Evolutionary conservation across 805 yeast genomes (phyloP), one percentile per base, ranked within the genome.

Genomic region (Babjeviella inositovora): DNA sequence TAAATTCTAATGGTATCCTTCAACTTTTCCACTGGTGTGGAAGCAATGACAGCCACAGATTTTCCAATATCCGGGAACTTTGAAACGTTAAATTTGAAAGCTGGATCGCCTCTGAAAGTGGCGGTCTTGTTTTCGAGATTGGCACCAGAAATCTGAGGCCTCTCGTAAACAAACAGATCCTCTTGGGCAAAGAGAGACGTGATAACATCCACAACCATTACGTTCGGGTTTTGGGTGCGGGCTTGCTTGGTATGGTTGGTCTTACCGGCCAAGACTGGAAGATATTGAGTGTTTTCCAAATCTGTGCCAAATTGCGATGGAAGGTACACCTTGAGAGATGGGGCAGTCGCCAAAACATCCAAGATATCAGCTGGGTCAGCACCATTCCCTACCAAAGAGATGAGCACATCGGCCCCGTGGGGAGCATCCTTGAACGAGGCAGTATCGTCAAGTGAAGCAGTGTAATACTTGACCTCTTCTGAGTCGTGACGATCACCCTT

Each of bases 271-370:
- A 43, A 25, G 26, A 62, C 44, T n/a, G n/a, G n/a, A n/a, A n/a
- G n/a, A n/a, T n/a, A n/a, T n/a, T n/a, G n/a, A n/a, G n/a, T n/a
- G 11, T 39, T 39, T 6, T 37, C 45, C 10, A 55, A 23, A 25
- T 66, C 68, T 12, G 50, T 34, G 19, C 80, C 82, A 33, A 62
- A 71, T 34, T 69, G 76, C 2, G 73, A 60, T 15, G 76, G 74
- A 31, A 69, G 57, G 45, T 54, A 70, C 17, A 66, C 37, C 36
- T 60, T 58, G 23, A 68, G n/a, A n/a, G n/a, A n/a, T n/a, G n/a
- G n/a, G n/a, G n/a, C n/a, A n/a, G n/a, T n/a, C n/a, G n/a, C n/a
- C n/a, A n/a, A n/a, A n/a, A n/a, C n/a, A n/a, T 60, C 63, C 16
- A 57, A 28, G 9, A 45, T 30, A 1, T 32, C 44, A 16, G 44